A percentile compares a stretch with the other conserved stretches of the same genome.
Evolutionary conservation across 2,329 filamentous ascomycete genomes (phyloP).

Genomic region (Ceratocystis lukuohia): DNA sequence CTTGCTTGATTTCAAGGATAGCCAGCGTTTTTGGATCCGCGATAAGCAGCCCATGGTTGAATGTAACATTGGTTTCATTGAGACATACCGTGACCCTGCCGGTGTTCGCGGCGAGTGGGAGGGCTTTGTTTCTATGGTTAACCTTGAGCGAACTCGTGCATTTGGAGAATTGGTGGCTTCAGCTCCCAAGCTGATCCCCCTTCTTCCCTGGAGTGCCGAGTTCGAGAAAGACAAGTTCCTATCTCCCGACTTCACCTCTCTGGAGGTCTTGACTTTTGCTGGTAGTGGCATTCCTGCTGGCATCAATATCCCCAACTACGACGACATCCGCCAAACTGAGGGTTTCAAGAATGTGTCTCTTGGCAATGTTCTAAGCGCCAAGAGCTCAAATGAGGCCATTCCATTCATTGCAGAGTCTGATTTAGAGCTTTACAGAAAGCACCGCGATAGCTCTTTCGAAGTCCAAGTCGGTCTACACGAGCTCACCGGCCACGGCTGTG

Average conservation of each 20-base stretch:
- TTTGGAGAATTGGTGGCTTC: slow-evolving; percentile 75
- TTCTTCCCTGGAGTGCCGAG: slow-evolving; percentile 72
- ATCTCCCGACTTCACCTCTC: slow-evolving; percentile 86
- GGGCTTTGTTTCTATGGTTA: slow-evolving; percentile 55
- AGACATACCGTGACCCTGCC: slow-evolving; percentile 72
- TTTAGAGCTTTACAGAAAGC: slow-evolving; percentile 63
- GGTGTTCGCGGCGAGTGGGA: slow-evolving; percentile 76
- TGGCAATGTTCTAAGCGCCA: slow-evolving; percentile 83
- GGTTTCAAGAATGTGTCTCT: slow-evolving; percentile 91
- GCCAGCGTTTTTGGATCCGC: slow-evolving; percentile 68
- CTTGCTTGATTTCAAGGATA: slow-evolving; percentile 64
- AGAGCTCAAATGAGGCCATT: slow-evolving; percentile 81
- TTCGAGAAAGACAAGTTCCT: slow-evolving; percentile 97
- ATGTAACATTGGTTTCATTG: slow-evolving; percentile 70
- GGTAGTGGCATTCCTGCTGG: slow-evolving; percentile 52
- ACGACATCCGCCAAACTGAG: slow-evolving; percentile 65
- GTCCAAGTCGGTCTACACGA: slow-evolving; percentile 94
- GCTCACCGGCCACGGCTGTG: slow-evolving; percentile 73
- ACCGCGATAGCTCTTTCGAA: slow-evolving; percentile 79
- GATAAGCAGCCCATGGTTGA: slow-evolving; percentile 72
- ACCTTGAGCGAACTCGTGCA: slow-evolving; percentile 63
- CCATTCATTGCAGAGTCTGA: slow-evolving; percentile 77
- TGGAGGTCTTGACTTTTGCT: slow-evolving; percentile 76
- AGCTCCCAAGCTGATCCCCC: slow-evolving; percentile 71
- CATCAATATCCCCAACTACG: slow-evolving; percentile 59